These are phyloP conservation scores for Penicillium olsonii DNA, from an alignment of 2,329 filamentous ascomycete species.

Conservation along the genomic window DNA sequence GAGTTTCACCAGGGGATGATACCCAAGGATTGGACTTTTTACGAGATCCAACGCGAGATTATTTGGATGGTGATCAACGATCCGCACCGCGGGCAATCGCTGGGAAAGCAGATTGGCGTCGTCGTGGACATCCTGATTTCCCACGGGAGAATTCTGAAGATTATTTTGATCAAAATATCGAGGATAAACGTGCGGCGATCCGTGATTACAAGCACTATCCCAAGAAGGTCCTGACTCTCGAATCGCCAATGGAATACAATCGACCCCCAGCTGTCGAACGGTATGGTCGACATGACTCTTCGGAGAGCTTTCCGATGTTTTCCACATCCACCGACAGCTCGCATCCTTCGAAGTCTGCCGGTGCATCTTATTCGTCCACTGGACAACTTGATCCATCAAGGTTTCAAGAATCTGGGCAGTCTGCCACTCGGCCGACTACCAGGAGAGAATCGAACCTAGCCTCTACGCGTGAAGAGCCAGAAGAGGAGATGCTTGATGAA, in stretches of 20 bases:
- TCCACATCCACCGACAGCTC: constrained; percentile 63
- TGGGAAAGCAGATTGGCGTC: constrained; percentile 41
- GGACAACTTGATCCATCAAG: constrained; percentile 26
- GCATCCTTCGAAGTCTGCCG: constrained; percentile 53
- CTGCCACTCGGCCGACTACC: constrained; percentile 8
- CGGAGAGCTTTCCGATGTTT: constrained; percentile 65
- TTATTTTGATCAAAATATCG: constrained; percentile 42
- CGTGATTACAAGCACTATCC: constrained; percentile 53
- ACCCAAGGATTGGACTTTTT: constrained; percentile 23
- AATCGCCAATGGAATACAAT: constrained; percentile 37
- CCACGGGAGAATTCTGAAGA: constrained; percentile 33
- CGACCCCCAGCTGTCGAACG: constrained; percentile 33
- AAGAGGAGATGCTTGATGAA: constrained; percentile 29
- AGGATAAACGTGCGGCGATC: constrained; percentile 46
- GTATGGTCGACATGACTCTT: constrained; percentile 57
- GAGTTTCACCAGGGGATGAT: constrained; percentile 30
- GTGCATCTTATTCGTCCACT: constrained; percentile 50
- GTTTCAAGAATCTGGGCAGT: constrained; percentile 23
- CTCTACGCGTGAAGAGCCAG: constrained; percentile 21
- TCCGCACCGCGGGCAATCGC: constrained; percentile 45
- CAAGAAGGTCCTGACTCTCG: constrained; percentile 53
- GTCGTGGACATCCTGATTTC: constrained; percentile 27
- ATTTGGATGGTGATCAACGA: constrained; percentile 34
- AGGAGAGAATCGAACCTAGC: constrained; percentile 22
- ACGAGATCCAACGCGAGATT: constrained; percentile 23